Percentiles rank a stretch among this genome's conserved stretches.
phyloP scores from a whole-genome alignment of 2,329 filamentous ascomycete genomes.

The Ophiostoma montium region DNA sequence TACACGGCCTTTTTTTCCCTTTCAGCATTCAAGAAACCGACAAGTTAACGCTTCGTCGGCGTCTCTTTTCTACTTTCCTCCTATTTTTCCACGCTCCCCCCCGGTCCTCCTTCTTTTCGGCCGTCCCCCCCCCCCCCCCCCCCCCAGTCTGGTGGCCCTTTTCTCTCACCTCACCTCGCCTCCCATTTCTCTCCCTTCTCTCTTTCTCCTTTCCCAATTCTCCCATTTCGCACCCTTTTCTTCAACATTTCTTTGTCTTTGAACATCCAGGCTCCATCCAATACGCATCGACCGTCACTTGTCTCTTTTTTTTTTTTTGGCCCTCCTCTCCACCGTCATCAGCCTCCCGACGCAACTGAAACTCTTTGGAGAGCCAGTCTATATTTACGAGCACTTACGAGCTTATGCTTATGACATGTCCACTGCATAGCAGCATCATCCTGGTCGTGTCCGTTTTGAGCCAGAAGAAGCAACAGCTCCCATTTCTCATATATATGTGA shows the following conservation, averaged over 20 bases:
- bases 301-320: background rate
- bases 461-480: background rate
- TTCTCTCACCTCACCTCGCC: background rate
- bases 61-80: background rate
- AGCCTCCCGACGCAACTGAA: background rate
- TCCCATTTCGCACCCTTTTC: background rate
- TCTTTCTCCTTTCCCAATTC: background rate
- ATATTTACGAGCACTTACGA: background rate
- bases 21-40: conserved; percentile 4
- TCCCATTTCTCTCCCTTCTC: background rate
- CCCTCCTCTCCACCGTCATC: background rate
- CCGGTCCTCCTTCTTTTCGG: background rate
- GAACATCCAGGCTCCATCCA: background rate
- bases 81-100: background rate
- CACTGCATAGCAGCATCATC: conserved; percentile 3
- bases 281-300: background rate
- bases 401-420: conserved; percentile 10
- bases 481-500: conserved; percentile 6
- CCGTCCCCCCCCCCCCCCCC: too few species aligned
- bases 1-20: background rate
- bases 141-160: background rate
- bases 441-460: background rate
- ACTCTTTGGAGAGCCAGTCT: background rate
- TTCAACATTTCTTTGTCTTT: background rate
- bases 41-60: background rate